Evolutionary conservation across 1,284 basidiomycete species (phyloP).

Genomic region (Cryptococcus sp.): DNA sequence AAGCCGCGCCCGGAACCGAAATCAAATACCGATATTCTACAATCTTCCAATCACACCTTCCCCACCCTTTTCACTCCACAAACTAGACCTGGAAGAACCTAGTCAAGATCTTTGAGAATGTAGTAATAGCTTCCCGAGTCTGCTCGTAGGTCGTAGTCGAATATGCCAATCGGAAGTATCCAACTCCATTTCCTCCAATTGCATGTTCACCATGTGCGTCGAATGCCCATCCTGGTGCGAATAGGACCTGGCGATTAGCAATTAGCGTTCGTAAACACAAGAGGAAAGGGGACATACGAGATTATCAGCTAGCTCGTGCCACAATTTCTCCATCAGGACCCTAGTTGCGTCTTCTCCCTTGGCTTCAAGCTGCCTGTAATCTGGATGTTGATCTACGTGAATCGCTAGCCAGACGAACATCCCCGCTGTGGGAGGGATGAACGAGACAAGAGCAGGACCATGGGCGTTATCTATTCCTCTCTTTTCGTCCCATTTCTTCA

Average conservation of each 20-base stretch:
- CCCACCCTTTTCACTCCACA: too few species aligned
- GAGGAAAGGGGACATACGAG: constrained; percentile 17
- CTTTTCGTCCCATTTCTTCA: constrained; percentile 51
- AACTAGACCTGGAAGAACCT: constrained; percentile 35
- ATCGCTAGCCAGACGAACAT: constrained; percentile 59
- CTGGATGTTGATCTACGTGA: constrained; percentile 60
- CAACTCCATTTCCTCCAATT: constrained; percentile 40
- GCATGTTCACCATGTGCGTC: constrained; percentile 39
- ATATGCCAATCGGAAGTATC: constrained; percentile 47
- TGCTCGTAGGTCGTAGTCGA: constrained; percentile 44
- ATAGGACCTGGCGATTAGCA: constrained; percentile 27
- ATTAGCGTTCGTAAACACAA: neutral
- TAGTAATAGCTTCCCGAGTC: constrained; percentile 30
- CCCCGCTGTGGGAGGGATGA: constrained; percentile 60
- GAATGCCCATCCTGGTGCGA: constrained; percentile 44
- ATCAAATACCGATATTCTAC: too few species aligned
- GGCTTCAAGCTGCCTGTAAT: constrained; percentile 42
- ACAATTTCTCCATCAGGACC: constrained; percentile 37
- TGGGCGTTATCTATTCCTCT: constrained; percentile 15
- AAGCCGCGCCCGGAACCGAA: too few species aligned
- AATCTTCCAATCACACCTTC: too few species aligned
- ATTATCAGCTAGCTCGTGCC: constrained; percentile 42
- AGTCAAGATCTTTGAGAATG: constrained; percentile 38
- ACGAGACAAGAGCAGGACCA: constrained; percentile 54
- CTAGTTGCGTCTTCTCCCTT: constrained; percentile 33